phyloP scores from a whole-genome alignment of 495 filamentous ascomycete species.

The Pyrenopolyporus hunteri region DNA sequence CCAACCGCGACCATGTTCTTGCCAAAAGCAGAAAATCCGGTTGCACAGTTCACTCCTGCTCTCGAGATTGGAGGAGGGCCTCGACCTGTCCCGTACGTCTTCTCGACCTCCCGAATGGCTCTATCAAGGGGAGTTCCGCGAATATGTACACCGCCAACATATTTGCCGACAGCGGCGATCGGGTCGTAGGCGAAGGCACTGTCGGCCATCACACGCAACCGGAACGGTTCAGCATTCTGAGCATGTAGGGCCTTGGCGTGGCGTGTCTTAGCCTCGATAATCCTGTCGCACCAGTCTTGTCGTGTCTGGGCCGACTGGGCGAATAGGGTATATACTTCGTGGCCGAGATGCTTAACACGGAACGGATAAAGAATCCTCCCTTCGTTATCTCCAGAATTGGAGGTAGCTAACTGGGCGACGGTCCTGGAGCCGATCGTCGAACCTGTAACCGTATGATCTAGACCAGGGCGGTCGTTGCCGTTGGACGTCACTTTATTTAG shows the following conservation, averaged over 20 bases:
- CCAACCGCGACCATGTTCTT: constrained; percentile 92
- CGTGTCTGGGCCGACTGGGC: constrained; percentile 74
- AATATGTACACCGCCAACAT: constrained; percentile 60
- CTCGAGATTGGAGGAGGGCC: constrained; percentile 79
- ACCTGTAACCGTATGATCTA: constrained; percentile 70
- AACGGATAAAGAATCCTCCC: constrained; percentile 92
- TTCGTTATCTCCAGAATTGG: constrained; percentile 59
- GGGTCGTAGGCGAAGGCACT: constrained; percentile 85
- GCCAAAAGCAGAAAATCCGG: constrained; percentile 80
- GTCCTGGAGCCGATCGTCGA: constrained; percentile 54
- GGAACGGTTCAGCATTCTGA: constrained; percentile 96
- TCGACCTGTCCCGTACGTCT: constrained; percentile 66
- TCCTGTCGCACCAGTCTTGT: constrained; percentile 89
- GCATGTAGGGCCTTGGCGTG: constrained; percentile 86
- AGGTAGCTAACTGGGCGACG: constrained; percentile 55
- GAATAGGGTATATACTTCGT: constrained; percentile 87
- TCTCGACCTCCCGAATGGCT: constrained; percentile 87
- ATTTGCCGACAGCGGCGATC: constrained; percentile 53
- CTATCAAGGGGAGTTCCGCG: constrained; percentile 90
- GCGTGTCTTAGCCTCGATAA: constrained; percentile 90
- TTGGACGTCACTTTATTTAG: constrained; percentile 57
- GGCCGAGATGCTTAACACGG: constrained; percentile 94
- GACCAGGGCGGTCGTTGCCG: constrained; percentile 58
- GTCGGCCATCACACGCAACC: constrained; percentile 89
- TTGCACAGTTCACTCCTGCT: constrained; percentile 89